phyloP scores from a whole-genome alignment of 768 basidiomycete species.

The Sistotremastrum niveocremeum region DNA sequence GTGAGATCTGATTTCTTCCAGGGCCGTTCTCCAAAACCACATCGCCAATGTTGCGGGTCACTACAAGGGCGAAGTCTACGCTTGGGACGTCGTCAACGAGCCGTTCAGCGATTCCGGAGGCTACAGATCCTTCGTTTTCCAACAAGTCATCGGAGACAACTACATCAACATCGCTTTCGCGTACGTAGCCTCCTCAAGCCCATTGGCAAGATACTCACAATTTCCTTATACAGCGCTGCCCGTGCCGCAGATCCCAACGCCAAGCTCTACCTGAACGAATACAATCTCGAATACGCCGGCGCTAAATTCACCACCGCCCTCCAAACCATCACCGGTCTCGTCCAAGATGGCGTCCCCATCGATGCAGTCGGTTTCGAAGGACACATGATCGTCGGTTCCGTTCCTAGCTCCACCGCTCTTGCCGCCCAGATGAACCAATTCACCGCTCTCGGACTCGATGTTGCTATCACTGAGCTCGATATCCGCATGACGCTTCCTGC shows the following conservation, averaged over 20 bases:
- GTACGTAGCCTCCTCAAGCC: too few relatives aligned
- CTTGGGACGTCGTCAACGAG: slow-evolving; percentile 43
- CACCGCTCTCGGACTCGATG: slow-evolving; percentile 47
- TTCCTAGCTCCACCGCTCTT: slow-evolving; percentile 29
- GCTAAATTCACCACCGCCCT: slow-evolving; percentile 44
- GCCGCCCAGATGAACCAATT: slow-evolving; percentile 37
- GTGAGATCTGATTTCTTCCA: too few relatives aligned
- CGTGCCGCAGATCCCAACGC: slow-evolving; percentile 17
- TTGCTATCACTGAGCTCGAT: slow-evolving; percentile 58
- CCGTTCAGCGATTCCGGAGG: not conserved
- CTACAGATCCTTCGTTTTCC: too few relatives aligned
- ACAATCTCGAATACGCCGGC: slow-evolving; percentile 19
- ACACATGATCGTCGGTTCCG: slow-evolving; percentile 45
- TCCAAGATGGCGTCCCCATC: slow-evolving; percentile 35
- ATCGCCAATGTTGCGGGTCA: slow-evolving; percentile 36
- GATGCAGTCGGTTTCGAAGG: slow-evolving; percentile 50
- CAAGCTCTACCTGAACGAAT: slow-evolving; percentile 22
- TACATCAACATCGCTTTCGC: too few relatives aligned
- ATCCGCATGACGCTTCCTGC: slow-evolving; percentile 45
- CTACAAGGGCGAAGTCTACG: slow-evolving; percentile 39
- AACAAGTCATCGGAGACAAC: too few relatives aligned
- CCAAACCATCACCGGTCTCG: slow-evolving; percentile 35
- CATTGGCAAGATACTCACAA: slow-evolving; percentile 7
- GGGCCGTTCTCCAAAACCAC: slow-evolving; percentile 31
- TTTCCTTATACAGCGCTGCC: slow-evolving; percentile 6